These are phyloP conservation scores for Diaporthe australafricana DNA, from an alignment of 2,329 filamentous ascomycete genomes.

Conservation along the genomic window DNA sequence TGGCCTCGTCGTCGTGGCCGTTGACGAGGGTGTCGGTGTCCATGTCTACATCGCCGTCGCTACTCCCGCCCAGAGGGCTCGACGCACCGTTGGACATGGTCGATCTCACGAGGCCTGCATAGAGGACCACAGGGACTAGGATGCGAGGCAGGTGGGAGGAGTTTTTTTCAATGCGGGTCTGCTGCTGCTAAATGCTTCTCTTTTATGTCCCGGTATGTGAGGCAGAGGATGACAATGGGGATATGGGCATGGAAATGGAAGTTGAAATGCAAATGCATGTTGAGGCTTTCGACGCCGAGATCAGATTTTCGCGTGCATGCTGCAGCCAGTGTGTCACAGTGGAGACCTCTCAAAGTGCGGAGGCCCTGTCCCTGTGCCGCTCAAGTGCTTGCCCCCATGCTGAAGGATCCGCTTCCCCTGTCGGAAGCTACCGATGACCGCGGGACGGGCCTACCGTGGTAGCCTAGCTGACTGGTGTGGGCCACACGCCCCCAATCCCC, in stretches of 20 bases:
- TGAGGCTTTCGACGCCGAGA: constrained; percentile 9
- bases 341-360: constrained; percentile 13
- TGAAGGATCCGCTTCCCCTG: background rate
- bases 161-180: background rate
- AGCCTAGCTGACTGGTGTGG: constrained; percentile 22
- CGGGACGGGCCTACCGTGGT: constrained; percentile 14
- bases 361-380: constrained; percentile 5
- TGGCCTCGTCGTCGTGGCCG: constrained; percentile 25
- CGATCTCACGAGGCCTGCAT: background rate
- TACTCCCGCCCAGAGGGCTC: constrained; percentile 32
- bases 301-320: constrained; percentile 25
- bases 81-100: constrained; percentile 25
- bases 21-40: constrained; percentile 33
- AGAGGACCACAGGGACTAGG: background rate
- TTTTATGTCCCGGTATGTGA: background rate
- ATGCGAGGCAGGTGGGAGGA: background rate
- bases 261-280: constrained; percentile 2
- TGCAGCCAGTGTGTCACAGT: constrained; percentile 24
- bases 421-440: constrained; percentile 23
- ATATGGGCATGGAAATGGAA: background rate
- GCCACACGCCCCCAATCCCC: background rate
- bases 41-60: constrained; percentile 35
- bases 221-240: background rate
- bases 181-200: background rate
- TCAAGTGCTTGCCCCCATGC: background rate